Evolutionary conservation across 345 rosid genomes (phyloP).

Genomic region (Pistacia vera): DNA sequence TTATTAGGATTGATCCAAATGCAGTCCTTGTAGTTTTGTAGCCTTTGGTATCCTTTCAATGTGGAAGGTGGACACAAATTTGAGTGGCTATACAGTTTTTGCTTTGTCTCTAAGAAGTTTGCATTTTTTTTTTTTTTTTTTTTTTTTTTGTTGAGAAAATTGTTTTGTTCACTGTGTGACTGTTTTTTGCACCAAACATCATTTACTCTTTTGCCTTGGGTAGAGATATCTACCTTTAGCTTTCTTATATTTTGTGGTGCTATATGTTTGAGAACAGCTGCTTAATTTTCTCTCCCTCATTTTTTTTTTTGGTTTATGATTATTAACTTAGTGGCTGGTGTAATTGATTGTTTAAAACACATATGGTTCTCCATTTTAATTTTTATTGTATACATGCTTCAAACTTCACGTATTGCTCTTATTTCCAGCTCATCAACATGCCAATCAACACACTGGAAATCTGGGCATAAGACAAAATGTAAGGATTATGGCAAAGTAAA

Average conservation of each 20-base stretch:
- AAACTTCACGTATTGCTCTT: conserved; percentile 2
- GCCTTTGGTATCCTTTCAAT: neutral
- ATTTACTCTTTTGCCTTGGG: neutral
- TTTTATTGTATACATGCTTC: neutral
- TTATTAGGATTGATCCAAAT: neutral
- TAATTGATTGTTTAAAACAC: neutral
- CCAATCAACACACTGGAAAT: conserved; percentile 72
- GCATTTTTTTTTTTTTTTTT: neutral
- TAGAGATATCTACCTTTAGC: neutral
- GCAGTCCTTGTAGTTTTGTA: neutral
- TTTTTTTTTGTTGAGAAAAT: neutral
- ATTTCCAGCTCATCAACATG: conserved; percentile 62
- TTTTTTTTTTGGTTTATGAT: neutral
- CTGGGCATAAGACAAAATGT: conserved; percentile 67
- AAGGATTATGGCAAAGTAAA: conserved; percentile 30
- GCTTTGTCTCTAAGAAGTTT: neutral
- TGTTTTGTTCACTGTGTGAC: neutral
- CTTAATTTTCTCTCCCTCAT: neutral
- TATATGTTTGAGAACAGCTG: neutral
- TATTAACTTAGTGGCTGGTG: neutral
- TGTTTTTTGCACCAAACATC: no score
- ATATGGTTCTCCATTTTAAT: neutral
- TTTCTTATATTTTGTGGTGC: neutral
- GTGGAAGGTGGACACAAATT: neutral
- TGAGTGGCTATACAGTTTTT: neutral